Conservation (phyloP, 2,329 filamentous ascomycete species). For the Lachnellula suecica region DNA sequence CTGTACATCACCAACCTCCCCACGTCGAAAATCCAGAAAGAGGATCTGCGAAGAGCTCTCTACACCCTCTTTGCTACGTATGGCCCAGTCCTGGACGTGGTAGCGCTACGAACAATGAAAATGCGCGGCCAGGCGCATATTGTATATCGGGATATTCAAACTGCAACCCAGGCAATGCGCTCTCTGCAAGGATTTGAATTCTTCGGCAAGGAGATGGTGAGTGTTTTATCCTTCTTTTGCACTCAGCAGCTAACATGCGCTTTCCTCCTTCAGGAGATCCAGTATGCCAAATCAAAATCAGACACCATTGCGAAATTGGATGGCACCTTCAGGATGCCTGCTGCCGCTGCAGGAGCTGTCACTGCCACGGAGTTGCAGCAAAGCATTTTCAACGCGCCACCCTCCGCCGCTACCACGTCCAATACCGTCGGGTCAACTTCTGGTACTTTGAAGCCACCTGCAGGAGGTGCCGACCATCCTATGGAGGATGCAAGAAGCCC, state of each 20-base stretch:
- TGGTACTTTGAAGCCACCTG: slow-evolving; percentile 44
- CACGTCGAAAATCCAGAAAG: slow-evolving; percentile 85
- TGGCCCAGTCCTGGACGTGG: slow-evolving; percentile 87
- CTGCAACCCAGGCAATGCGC: slow-evolving; percentile 92
- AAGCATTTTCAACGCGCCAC: slow-evolving; percentile 74
- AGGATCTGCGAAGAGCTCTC: slow-evolving; percentile 79
- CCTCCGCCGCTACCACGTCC: slow-evolving; percentile 45
- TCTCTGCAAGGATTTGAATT: slow-evolving; percentile 83
- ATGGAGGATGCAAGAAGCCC: slow-evolving; percentile 52
- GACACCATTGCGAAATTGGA: slow-evolving; percentile 88
- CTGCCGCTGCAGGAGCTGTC: slow-evolving; percentile 51
- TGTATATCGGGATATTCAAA: slow-evolving; percentile 83
- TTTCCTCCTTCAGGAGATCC: slow-evolving; percentile 67
- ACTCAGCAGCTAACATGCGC: neutral
- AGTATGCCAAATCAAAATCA: slow-evolving; percentile 88
- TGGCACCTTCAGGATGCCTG: slow-evolving; percentile 78
- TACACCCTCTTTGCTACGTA: slow-evolving; percentile 96
- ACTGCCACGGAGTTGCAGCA: slow-evolving; percentile 74
- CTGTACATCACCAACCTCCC: slow-evolving; percentile 86
- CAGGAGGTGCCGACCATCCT: slow-evolving; percentile 42
- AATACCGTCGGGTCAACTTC: slow-evolving; percentile 34
- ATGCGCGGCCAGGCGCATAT: slow-evolving; percentile 97
- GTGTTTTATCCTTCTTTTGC: slow-evolving; percentile 33
- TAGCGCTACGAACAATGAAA: slow-evolving; percentile 82
- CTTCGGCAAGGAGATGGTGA: slow-evolving; percentile 80